A percentile compares a stretch with the other conserved stretches of the same genome.
phyloP scores from a whole-genome alignment of 768 basidiomycete genomes.

The Boletus barrowsii region DNA sequence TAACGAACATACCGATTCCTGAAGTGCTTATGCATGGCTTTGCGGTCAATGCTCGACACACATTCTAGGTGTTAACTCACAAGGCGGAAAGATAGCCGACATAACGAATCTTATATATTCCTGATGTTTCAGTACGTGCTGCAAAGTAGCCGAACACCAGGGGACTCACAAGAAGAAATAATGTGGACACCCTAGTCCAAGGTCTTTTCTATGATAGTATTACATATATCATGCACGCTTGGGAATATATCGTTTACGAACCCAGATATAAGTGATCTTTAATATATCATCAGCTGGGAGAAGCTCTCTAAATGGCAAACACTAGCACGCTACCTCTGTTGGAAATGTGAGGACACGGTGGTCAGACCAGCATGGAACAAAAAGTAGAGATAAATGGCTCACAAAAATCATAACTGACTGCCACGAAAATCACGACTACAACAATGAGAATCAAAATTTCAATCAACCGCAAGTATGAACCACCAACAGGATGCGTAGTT shows the following conservation, averaged over 20 bases:
- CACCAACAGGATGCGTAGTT: no score
- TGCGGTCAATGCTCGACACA: not conserved
- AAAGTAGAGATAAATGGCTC: not conserved
- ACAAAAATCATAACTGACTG: no score
- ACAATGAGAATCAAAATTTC: no score
- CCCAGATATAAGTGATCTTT: slow-evolving; percentile 1
- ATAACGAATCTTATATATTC: not conserved
- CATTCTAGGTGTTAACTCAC: not conserved
- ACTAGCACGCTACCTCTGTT: not conserved
- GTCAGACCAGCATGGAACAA: not conserved
- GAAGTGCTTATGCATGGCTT: not conserved
- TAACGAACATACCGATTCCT: not conserved
- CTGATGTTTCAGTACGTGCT: not conserved
- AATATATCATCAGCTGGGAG: not conserved
- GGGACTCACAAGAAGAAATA: not conserved
- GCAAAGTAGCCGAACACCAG: not conserved
- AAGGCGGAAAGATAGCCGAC: not conserved
- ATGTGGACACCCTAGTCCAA: not conserved
- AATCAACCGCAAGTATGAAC: no score
- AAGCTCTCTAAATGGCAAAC: not conserved
- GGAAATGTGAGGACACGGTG: not conserved
- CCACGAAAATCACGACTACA: no score
- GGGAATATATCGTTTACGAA: not conserved
- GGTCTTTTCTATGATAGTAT: not conserved
- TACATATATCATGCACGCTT: not conserved